phyloP scores from a whole-genome alignment of 768 basidiomycete species.

The Xerocomellus amylosporus region DNA sequence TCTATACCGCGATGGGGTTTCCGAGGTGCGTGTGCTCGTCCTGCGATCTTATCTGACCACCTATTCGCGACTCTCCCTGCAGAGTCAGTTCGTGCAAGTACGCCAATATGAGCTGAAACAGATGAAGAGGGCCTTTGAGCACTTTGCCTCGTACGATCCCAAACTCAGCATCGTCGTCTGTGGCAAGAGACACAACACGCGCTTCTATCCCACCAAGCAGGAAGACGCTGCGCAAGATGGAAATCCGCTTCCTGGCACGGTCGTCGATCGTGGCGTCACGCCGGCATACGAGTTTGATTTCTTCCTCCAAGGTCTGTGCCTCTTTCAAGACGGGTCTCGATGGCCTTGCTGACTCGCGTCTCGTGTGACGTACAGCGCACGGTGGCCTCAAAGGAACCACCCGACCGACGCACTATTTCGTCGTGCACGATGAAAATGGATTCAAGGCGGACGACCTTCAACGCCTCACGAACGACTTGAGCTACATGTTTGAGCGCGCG shows the following conservation, averaged over 20 bases:
- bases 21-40: constrained; percentile 50
- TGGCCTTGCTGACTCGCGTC: background rate
- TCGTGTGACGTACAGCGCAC: constrained; percentile 29
- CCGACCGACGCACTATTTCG: constrained; percentile 53
- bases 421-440: constrained; percentile 51
- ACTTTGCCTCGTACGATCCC: constrained; percentile 42
- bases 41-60: background rate
- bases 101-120: constrained; percentile 40
- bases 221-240: constrained; percentile 41
- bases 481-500: constrained; percentile 58
- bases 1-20: constrained; percentile 70
- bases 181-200: constrained; percentile 55
- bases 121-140: constrained; percentile 40
- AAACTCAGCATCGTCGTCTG: constrained; percentile 54
- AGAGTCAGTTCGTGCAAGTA: constrained; percentile 50
- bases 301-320: constrained; percentile 45
- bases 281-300: constrained; percentile 55
- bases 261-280: constrained; percentile 55
- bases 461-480: constrained; percentile 47
- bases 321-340: background rate
- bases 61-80: background rate
- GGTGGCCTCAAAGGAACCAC: constrained; percentile 44
- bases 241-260: constrained; percentile 52
- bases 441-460: constrained; percentile 51
- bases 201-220: constrained; percentile 48